Percentiles rank a stretch among this genome's conserved stretches.
Conservation (phyloP, 2,329 filamentous ascomycete genomes). For the Fusarium oxysporum region DNA sequence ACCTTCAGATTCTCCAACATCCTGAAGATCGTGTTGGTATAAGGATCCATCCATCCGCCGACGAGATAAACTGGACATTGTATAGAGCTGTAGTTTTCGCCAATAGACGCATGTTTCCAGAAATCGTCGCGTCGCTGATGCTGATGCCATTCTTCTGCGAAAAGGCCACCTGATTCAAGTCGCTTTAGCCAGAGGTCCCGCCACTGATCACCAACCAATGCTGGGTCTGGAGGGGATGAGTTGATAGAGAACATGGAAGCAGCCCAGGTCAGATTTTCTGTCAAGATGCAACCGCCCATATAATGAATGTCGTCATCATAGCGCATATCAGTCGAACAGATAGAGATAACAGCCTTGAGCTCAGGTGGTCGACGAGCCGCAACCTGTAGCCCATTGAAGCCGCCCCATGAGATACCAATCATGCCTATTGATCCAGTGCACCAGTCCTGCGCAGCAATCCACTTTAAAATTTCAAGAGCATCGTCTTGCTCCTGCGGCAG, state of each 20-base stretch:
- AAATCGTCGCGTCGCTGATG: not conserved
- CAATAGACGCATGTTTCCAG: conserved; percentile 3
- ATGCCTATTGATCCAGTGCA: conserved; percentile 10
- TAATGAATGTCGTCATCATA: conserved; percentile 15
- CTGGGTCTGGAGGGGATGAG: conserved; percentile 4
- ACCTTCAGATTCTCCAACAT: conserved; percentile 3
- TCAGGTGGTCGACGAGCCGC: not conserved
- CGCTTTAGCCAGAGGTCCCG: not conserved
- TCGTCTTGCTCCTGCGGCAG: conserved; percentile 4
- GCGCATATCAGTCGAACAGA: conserved; percentile 3
- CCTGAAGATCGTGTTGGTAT: conserved; percentile 14
- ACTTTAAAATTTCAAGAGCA: not conserved
- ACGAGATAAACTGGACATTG: conserved; percentile 4
- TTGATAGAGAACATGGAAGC: conserved; percentile 11
- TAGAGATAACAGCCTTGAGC: conserved; percentile 6
- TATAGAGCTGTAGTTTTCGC: not conserved
- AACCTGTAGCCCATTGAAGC: conserved; percentile 9
- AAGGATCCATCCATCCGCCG: conserved; percentile 12
- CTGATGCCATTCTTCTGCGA: conserved; percentile 2
- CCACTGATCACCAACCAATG: conserved; percentile 6
- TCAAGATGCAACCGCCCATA: conserved; percentile 11
- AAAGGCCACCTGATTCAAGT: conserved; percentile 1
- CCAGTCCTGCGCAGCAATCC: conserved; percentile 1
- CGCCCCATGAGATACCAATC: conserved; percentile 14
- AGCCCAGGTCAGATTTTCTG: conserved; percentile 7